Conservation (phyloP, 2,329 filamentous ascomycete genomes). For the Arachnopeziza araneosa region DNA sequence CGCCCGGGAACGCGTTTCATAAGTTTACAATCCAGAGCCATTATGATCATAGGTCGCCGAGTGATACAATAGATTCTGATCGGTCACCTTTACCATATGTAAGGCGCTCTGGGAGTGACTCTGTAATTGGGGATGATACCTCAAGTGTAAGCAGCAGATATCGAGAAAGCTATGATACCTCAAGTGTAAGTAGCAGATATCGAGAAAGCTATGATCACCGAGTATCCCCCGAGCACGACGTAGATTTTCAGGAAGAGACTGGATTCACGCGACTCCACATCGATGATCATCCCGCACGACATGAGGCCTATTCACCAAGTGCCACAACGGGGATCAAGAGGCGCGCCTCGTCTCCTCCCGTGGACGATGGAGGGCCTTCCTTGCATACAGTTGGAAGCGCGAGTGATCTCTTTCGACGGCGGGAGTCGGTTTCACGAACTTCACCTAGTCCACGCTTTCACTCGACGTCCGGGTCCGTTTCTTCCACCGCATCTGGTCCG, state of each 20-base stretch:
- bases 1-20: slow-evolving; percentile 20
- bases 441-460: slow-evolving; percentile 50
- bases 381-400: slow-evolving; percentile 30
- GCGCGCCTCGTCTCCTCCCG: slow-evolving; percentile 55
- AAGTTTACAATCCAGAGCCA: slow-evolving; percentile 19
- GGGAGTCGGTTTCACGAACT: slow-evolving; percentile 47
- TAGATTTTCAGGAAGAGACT: slow-evolving; percentile 47
- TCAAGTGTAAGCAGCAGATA: slow-evolving; percentile 44
- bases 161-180: slow-evolving; percentile 54
- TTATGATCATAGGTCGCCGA: slow-evolving; percentile 28
- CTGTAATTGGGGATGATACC: slow-evolving; percentile 40
- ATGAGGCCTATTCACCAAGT: slow-evolving; percentile 26
- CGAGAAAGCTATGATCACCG: slow-evolving; percentile 59
- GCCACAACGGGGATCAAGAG: slow-evolving; percentile 52
- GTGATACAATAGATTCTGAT: slow-evolving; percentile 27
- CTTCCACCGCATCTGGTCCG: slow-evolving; percentile 58
- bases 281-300: slow-evolving; percentile 41
- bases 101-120: slow-evolving; percentile 43
- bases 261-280: slow-evolving; percentile 45
- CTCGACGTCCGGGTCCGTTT: slow-evolving; percentile 54
- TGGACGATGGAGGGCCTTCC: slow-evolving; percentile 38
- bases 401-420: slow-evolving; percentile 30
- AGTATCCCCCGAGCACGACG: slow-evolving; percentile 33
- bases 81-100: slow-evolving; percentile 26
- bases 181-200: slow-evolving; percentile 44